A percentile compares a stretch with the other conserved stretches of the same genome.
These are phyloP conservation scores for Penicillium thymicola DNA, from an alignment of 2,329 filamentous ascomycete genomes.

Conservation along the genomic window DNA sequence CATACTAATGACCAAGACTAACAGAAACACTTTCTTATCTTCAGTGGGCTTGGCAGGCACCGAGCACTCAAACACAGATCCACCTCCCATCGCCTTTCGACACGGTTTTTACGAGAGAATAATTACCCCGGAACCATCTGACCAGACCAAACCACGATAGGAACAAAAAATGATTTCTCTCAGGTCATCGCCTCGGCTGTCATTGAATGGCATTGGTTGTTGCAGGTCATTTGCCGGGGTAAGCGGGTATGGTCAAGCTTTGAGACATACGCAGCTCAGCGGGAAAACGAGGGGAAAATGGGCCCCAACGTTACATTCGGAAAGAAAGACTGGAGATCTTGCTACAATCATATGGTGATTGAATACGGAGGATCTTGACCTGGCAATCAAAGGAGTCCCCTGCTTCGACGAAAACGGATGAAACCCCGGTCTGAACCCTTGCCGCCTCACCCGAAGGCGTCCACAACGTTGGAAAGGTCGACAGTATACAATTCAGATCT, in stretches of 20 bases:
- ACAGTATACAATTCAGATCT: neutral
- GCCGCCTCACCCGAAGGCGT: neutral
- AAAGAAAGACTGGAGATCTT: neutral
- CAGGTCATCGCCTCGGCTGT: neutral
- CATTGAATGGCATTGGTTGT: slow-evolving; percentile 4
- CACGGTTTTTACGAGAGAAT: slow-evolving; percentile 16
- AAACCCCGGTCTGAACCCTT: neutral
- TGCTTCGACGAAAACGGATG: neutral
- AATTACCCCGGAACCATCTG: slow-evolving; percentile 22
- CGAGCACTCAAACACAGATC: slow-evolving; percentile 12
- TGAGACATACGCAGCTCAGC: slow-evolving; percentile 9
- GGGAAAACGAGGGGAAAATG: slow-evolving; percentile 8
- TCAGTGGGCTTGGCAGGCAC: slow-evolving; percentile 1
- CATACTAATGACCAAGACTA: slow-evolving; percentile 6
- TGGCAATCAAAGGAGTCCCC: neutral
- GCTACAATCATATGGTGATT: neutral
- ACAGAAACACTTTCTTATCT: slow-evolving; percentile 16
- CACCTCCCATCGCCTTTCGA: slow-evolving; percentile 1
- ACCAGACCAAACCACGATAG: neutral
- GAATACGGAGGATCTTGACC: neutral
- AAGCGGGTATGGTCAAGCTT: neutral
- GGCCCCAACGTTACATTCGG: slow-evolving; percentile 17
- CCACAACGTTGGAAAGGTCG: too few relatives aligned
- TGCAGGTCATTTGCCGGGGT: slow-evolving; percentile 9
- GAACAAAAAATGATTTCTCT: neutral